phyloP scores from a whole-genome alignment of 352 stramenopile genomes.

The Pythium folliculosum region DNA sequence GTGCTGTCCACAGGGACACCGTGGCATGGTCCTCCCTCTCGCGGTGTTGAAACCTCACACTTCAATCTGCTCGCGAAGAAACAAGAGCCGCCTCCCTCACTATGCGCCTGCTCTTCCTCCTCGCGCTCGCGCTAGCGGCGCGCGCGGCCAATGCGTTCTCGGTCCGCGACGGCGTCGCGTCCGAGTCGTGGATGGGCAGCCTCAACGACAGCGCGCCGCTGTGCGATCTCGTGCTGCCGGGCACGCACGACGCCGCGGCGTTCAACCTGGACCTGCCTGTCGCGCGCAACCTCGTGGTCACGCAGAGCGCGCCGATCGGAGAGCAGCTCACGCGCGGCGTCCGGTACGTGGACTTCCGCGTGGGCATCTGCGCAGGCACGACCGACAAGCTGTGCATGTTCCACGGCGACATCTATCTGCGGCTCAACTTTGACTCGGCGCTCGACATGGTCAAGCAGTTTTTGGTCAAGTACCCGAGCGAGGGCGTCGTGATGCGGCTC shows the following conservation, averaged over 20 bases:
- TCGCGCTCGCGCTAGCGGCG: not conserved
- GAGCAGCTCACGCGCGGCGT: conserved; percentile 19
- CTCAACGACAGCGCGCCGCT: conserved; percentile 7
- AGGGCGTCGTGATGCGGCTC: conserved; percentile 17
- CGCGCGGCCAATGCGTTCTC: conserved; percentile 1
- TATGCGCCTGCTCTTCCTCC: not conserved
- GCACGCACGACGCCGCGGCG: conserved; percentile 13
- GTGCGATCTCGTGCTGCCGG: conserved; percentile 16
- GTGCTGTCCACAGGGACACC: too few species aligned
- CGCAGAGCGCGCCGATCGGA: conserved; percentile 9
- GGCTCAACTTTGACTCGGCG: conserved; percentile 12
- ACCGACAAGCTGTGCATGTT: conserved; percentile 21
- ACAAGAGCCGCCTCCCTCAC: too few species aligned
- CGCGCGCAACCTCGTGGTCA: conserved; percentile 6
- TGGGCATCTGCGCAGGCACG: conserved; percentile 14
- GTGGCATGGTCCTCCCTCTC: too few species aligned
- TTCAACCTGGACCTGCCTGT: conserved; percentile 13
- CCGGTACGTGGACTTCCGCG: conserved; percentile 19
- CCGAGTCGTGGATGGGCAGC: conserved; percentile 17
- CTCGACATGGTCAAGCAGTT: conserved; percentile 15
- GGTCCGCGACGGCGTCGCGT: conserved; percentile 8
- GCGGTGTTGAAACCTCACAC: too few species aligned
- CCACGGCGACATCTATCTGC: conserved; percentile 19
- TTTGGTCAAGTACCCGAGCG: not conserved
- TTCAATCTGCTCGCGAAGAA: too few species aligned